These are phyloP conservation scores for Acmispon strigosus DNA, from an alignment of 306 rosid species.

Conservation along the genomic window DNA sequence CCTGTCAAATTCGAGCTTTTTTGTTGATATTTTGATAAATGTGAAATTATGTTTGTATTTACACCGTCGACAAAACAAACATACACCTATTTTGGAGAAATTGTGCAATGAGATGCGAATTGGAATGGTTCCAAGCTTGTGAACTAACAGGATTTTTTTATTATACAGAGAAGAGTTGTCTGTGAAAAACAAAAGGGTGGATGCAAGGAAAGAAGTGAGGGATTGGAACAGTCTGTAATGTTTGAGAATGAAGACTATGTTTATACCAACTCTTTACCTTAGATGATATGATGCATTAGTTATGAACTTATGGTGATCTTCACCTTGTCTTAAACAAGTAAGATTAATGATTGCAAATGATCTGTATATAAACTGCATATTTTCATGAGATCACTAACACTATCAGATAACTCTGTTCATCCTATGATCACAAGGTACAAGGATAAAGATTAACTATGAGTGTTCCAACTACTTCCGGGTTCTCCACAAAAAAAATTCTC, in stretches of 20 bases:
- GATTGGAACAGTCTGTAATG: constrained; percentile 22
- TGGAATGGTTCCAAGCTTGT: not conserved
- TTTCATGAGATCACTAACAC: not conserved
- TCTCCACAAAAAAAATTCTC: no score
- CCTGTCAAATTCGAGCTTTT: no score
- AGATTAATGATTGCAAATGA: no score
- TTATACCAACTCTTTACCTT: constrained; percentile 60
- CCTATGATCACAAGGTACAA: not conserved
- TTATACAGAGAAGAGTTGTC: constrained; percentile 34
- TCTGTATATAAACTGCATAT: not conserved
- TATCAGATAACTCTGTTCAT: not conserved
- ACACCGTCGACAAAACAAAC: not conserved
- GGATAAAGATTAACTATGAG: no score
- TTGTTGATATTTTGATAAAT: not conserved
- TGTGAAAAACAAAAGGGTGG: constrained; percentile 26
- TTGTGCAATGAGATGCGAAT: not conserved
- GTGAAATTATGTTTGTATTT: not conserved
- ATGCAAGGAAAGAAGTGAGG: constrained; percentile 33
- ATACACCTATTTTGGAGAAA: no score
- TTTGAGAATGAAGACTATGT: constrained; percentile 59
- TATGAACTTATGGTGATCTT: no score
- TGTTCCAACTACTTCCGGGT: no score
- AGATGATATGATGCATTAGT: not conserved
- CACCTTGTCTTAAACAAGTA: no score
- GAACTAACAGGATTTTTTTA: not conserved